These are phyloP conservation scores for Claviceps sp. DNA, from an alignment of 2,329 filamentous ascomycete species.

Conservation along the genomic window DNA sequence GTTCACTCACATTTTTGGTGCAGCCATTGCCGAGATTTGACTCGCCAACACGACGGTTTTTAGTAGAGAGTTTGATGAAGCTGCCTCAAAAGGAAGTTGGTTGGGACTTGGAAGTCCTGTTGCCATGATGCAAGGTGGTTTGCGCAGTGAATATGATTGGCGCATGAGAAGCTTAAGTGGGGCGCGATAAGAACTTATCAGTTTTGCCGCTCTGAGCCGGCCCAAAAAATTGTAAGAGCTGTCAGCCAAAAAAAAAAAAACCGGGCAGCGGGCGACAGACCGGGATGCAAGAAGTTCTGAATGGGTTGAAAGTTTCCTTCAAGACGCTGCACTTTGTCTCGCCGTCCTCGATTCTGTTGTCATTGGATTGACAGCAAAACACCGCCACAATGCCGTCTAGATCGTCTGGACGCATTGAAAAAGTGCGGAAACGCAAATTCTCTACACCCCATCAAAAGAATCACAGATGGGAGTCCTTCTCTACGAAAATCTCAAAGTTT, in stretches of 20 bases:
- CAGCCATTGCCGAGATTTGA: constrained; percentile 24
- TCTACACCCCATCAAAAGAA: constrained; percentile 65
- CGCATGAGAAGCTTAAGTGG: constrained; percentile 4
- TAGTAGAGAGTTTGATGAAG: neutral
- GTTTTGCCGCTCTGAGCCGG: constrained; percentile 21
- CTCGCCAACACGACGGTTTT: neutral
- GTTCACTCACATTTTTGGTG: constrained; percentile 32
- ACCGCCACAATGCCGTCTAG: constrained; percentile 44
- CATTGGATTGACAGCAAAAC: neutral
- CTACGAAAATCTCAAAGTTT: constrained; percentile 76
- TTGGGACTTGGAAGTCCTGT: neutral
- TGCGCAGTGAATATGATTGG: constrained; percentile 23
- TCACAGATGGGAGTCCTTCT: constrained; percentile 86
- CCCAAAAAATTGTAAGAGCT: constrained; percentile 16
- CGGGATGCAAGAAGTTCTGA: constrained; percentile 10
- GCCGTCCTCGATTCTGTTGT: constrained; percentile 1
- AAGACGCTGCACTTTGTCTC: neutral
- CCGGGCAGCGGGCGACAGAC: constrained; percentile 3
- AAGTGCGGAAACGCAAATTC: constrained; percentile 56
- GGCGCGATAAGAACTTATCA: constrained; percentile 17
- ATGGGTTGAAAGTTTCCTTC: neutral
- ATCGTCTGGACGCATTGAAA: constrained; percentile 53
- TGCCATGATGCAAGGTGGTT: constrained; percentile 6
- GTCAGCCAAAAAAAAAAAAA: constrained; percentile 13
- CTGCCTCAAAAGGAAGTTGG: neutral